Conservation (phyloP, 2,329 filamentous ascomycete species). For the Sporothrix pseudoabietina region DNA sequence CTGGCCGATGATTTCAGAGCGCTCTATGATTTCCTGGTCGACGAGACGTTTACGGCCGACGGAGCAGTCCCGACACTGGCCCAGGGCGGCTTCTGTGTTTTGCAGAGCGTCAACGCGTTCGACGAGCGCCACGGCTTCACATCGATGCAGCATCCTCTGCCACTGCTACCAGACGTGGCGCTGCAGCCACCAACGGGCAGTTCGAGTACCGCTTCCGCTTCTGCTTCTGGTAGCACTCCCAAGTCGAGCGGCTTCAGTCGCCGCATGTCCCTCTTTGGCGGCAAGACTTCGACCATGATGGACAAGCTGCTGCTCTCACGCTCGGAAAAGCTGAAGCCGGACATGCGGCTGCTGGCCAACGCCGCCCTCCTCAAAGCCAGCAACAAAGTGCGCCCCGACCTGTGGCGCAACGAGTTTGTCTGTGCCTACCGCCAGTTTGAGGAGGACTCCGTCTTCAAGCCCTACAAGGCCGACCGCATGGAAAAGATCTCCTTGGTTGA, state of each 20-base stretch:
- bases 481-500: conserved; percentile 64
- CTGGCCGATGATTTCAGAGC: conserved; percentile 72
- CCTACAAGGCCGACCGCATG: conserved; percentile 56
- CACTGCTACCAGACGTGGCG: conserved; percentile 60
- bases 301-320: conserved; percentile 30
- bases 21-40: conserved; percentile 71
- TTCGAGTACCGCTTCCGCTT: not conserved
- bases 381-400: conserved; percentile 46
- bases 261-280: conserved; percentile 48
- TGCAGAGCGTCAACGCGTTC: conserved; percentile 69
- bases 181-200: not conserved
- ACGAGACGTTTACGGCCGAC: conserved; percentile 56
- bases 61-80: conserved; percentile 56
- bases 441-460: conserved; percentile 54
- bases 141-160: conserved; percentile 65
- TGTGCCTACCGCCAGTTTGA: conserved; percentile 72
- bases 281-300: conserved; percentile 32
- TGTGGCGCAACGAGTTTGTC: conserved; percentile 60
- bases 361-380: conserved; percentile 56
- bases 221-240: not conserved
- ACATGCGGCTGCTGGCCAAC: conserved; percentile 54
- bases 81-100: conserved; percentile 68
- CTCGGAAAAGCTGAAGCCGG: conserved; percentile 48
- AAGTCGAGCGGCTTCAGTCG: conserved; percentile 34
- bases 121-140: conserved; percentile 62